phyloP scores from a whole-genome alignment of 306 rosid species.

The Styphnolobium japonicum region DNA sequence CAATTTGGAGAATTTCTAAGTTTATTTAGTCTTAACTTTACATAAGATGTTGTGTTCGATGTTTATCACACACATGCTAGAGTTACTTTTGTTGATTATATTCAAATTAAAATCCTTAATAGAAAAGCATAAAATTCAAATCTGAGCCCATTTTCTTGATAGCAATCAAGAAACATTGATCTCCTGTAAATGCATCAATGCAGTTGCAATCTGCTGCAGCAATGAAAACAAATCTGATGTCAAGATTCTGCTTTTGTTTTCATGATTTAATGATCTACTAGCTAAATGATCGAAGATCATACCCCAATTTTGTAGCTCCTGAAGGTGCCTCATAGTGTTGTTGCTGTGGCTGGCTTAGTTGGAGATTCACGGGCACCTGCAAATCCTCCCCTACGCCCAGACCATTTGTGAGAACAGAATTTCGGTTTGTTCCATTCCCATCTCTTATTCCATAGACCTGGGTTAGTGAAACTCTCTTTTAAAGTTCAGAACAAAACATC shows the following conservation, averaged over 20 bases:
- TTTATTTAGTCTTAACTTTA: slow-evolving; percentile 36
- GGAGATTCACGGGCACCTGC: slow-evolving; percentile 69
- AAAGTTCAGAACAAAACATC: slow-evolving; percentile 36
- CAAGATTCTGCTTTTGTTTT: slow-evolving; percentile 24
- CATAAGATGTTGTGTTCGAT: slow-evolving; percentile 39
- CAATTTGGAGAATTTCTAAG: slow-evolving; percentile 27
- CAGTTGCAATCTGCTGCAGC: slow-evolving; percentile 67
- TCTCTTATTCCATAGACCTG: slow-evolving; percentile 80
- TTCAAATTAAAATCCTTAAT: slow-evolving; percentile 22
- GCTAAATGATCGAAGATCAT: slow-evolving; percentile 29
- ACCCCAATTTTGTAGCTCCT: slow-evolving; percentile 66
- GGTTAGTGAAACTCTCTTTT: slow-evolving; percentile 35
- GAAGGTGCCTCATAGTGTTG: slow-evolving; percentile 43
- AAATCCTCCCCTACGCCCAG: slow-evolving; percentile 54
- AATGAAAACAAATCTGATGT: slow-evolving; percentile 40
- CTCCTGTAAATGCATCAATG: slow-evolving; percentile 39
- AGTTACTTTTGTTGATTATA: slow-evolving; percentile 24
- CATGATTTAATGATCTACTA: slow-evolving; percentile 17
- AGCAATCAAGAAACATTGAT: slow-evolving; percentile 26
- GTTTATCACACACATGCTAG: slow-evolving; percentile 40
- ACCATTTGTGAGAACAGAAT: slow-evolving; percentile 44
- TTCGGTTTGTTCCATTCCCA: slow-evolving; percentile 40
- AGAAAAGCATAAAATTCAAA: slow-evolving; percentile 36
- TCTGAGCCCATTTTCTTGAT: slow-evolving; percentile 41
- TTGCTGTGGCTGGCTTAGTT: slow-evolving; percentile 80